Evolutionary conservation across 73 alveolate species (phyloP).

Genomic region (Paramecium biaurelia): DNA sequence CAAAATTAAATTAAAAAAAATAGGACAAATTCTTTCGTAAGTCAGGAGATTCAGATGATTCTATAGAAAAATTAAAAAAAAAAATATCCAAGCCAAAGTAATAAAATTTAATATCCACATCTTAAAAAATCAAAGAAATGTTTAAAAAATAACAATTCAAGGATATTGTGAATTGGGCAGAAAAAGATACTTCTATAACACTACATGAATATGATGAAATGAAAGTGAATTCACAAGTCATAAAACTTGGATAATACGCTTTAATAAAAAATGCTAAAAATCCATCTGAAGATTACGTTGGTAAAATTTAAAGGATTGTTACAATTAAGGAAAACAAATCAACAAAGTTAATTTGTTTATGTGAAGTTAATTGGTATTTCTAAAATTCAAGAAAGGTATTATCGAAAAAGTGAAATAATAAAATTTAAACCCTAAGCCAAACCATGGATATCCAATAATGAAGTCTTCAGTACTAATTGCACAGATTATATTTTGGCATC

Average conservation of each 20-base stretch:
- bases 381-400: not conserved
- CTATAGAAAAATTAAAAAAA: not conserved
- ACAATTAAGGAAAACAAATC: not conserved
- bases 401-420: constrained; percentile 34
- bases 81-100: not conserved
- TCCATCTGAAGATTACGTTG: constrained; percentile 31
- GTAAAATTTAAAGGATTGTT: not conserved
- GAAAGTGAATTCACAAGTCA: not conserved
- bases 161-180: not conserved
- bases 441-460: not conserved
- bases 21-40: constrained; percentile 4
- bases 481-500: not conserved
- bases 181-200: not conserved
- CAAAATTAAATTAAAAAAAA: not conserved
- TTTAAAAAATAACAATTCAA: not conserved
- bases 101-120: not conserved
- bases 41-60: not conserved
- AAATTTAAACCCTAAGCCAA: not conserved
- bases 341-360: constrained; percentile 14
- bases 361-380: constrained; percentile 42
- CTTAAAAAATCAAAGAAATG: not conserved
- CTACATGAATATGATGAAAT: constrained; percentile 37
- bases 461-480: not conserved
- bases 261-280: not conserved
- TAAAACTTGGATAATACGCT: constrained; percentile 20